phyloP scores from a whole-genome alignment of 306 rosid species.

The Lathyrus oleraceus region DNA sequence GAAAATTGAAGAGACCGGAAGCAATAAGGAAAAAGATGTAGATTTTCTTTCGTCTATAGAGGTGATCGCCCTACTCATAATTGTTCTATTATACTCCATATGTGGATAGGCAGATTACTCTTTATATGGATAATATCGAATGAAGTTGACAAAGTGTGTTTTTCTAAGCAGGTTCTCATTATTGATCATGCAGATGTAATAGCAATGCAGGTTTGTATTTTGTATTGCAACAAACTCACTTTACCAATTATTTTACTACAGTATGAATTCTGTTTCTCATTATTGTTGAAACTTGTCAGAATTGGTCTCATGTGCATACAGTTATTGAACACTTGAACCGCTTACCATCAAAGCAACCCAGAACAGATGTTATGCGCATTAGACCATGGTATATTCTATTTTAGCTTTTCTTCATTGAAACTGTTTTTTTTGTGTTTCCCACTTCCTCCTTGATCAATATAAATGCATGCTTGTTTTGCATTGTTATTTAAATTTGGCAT shows the following conservation, averaged over 20 bases:
- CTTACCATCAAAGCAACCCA: slow-evolving; percentile 71
- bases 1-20: slow-evolving; percentile 76
- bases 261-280: slow-evolving; percentile 17
- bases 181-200: slow-evolving; percentile 94
- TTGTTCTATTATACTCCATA: slow-evolving; percentile 18
- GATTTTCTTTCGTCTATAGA: slow-evolving; percentile 95
- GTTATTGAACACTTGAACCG: slow-evolving; percentile 74
- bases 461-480: slow-evolving; percentile 17
- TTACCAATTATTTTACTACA: slow-evolving; percentile 24
- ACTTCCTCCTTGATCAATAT: slow-evolving; percentile 16
- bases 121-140: neutral
- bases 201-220: slow-evolving; percentile 74
- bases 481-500: slow-evolving; percentile 16
- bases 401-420: slow-evolving; percentile 8
- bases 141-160: slow-evolving; percentile 25
- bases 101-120: slow-evolving; percentile 8
- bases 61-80: slow-evolving; percentile 47
- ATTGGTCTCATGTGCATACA: slow-evolving; percentile 72
- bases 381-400: slow-evolving; percentile 65
- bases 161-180: slow-evolving; percentile 71
- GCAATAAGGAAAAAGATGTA: slow-evolving; percentile 76
- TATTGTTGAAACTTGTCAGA: slow-evolving; percentile 49
- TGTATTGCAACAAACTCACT: slow-evolving; percentile 30
- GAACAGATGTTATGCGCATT: slow-evolving; percentile 87
- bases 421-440: neutral